A percentile compares a stretch with the other conserved stretches of the same genome.
Conservation (phyloP, 1,139 yeast species). For the Debaryomycetaceae sp. region DNA sequence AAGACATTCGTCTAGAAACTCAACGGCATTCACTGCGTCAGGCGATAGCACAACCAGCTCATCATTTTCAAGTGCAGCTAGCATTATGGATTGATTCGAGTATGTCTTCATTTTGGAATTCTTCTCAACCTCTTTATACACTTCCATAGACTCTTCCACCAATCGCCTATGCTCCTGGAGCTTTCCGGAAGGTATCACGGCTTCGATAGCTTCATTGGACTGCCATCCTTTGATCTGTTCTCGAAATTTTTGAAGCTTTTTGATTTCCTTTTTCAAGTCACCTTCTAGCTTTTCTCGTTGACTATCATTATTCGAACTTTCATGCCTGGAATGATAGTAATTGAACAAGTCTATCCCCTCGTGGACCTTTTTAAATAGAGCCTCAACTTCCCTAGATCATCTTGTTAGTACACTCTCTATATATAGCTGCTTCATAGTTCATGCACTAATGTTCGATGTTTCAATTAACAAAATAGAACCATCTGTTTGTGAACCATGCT, state of each 20-base stretch:
- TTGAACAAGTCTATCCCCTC: conserved; percentile 87
- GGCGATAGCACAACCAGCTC: conserved; percentile 23
- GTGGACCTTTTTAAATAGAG: conserved; percentile 87
- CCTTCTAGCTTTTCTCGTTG: conserved; percentile 93
- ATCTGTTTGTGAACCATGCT: neutral
- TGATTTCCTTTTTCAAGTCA: conserved; percentile 93
- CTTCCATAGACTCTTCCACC: conserved; percentile 50
- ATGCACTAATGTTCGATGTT: too few relatives aligned
- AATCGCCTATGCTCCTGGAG: conserved; percentile 39
- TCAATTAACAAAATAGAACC: too few relatives aligned
- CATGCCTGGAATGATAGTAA: conserved; percentile 45
- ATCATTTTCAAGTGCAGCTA: conserved; percentile 33
- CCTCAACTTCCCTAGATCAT: conserved; percentile 69
- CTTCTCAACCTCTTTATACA: conserved; percentile 46
- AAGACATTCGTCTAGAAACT: conserved; percentile 27
- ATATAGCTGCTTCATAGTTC: neutral
- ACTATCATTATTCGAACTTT: conserved; percentile 63
- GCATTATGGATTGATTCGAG: conserved; percentile 45
- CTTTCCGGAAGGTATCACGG: conserved; percentile 35
- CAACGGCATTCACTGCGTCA: conserved; percentile 33
- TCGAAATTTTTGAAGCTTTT: conserved; percentile 87
- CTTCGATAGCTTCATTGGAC: conserved; percentile 43
- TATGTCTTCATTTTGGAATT: conserved; percentile 44
- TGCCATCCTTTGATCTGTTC: conserved; percentile 96
- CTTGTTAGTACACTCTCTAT: conserved; percentile 2